Evolutionary conservation across 805 yeast species (phyloP).

Genomic region (Debaryomyces maramus): DNA sequence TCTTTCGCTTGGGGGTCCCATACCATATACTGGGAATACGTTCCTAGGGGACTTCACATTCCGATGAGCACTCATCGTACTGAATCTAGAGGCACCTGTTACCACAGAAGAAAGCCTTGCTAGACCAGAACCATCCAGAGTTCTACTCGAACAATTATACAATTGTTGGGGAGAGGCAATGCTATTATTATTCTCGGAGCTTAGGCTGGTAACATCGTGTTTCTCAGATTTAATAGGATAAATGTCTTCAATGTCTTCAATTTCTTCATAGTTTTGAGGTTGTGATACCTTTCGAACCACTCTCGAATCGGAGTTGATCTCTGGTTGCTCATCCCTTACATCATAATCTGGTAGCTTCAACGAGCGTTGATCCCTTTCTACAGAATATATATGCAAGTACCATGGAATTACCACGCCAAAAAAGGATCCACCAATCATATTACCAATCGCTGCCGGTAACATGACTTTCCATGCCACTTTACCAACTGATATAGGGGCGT

Average conservation of each 20-base stretch:
- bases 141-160: background rate
- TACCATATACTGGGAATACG: conserved; percentile 77
- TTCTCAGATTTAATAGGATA: background rate
- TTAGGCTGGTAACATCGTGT: background rate
- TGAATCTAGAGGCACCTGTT: conserved; percentile 10
- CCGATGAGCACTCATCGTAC: conserved; percentile 2
- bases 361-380: conserved; percentile 64
- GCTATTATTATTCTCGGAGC: background rate
- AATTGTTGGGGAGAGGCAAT: background rate
- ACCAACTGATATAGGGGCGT: conserved; percentile 63
- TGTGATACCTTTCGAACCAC: conserved; percentile 52
- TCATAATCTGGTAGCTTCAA: conserved; percentile 69
- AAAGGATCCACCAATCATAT: conserved; percentile 72
- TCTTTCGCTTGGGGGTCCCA: conserved; percentile 62
- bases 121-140: background rate
- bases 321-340: conserved; percentile 79
- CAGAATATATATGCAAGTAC: conserved; percentile 70
- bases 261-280: conserved; percentile 8
- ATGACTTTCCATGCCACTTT: conserved; percentile 69
- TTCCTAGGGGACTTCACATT: conserved; percentile 58
- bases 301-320: conserved; percentile 72
- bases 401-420: conserved; percentile 68
- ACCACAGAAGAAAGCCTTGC: conserved; percentile 11
- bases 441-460: conserved; percentile 72
- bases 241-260: conserved; percentile 3